Evolutionary conservation across 192 early-diverging fungal genomes (phyloP).

Genomic region (Backusella parvicylindrica): DNA sequence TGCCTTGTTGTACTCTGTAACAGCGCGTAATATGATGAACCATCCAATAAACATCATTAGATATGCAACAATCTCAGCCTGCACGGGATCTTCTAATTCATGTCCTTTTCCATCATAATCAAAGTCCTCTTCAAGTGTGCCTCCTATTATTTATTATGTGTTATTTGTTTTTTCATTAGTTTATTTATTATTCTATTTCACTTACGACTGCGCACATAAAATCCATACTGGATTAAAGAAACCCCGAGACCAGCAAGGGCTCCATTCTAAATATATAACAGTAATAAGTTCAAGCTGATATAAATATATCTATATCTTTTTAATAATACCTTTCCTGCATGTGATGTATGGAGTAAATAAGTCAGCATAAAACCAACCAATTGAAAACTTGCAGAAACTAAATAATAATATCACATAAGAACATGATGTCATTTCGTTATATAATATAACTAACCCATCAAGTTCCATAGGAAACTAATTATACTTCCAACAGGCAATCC

Average conservation of each 20-base stretch:
- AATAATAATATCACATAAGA: conserved; percentile 1
- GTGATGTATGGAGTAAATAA: conserved; percentile 80
- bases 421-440: neutral
- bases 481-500: conserved; percentile 81
- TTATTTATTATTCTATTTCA: neutral
- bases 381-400: conserved; percentile 72
- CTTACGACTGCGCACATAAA: conserved; percentile 52
- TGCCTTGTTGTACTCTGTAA: conserved; percentile 66
- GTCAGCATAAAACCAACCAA: conserved; percentile 85
- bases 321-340: conserved; percentile 76
- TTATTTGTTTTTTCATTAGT: neutral
- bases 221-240: conserved; percentile 71
- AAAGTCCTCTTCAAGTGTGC: conserved; percentile 34
- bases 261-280: conserved; percentile 49
- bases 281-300: neutral
- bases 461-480: conserved; percentile 73
- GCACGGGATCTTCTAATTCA: neutral
- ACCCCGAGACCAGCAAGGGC: conserved; percentile 73
- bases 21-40: conserved; percentile 63
- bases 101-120: conserved; percentile 18
- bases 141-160: conserved; percentile 1
- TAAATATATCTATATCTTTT: neutral
- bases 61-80: conserved; percentile 50
- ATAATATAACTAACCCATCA: conserved; percentile 39
- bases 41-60: conserved; percentile 69